A percentile compares a stretch with the other conserved stretches of the same genome.
These are phyloP conservation scores for Calonectria naviculata DNA, from an alignment of 2,329 filamentous ascomycete species.

Conservation along the genomic window DNA sequence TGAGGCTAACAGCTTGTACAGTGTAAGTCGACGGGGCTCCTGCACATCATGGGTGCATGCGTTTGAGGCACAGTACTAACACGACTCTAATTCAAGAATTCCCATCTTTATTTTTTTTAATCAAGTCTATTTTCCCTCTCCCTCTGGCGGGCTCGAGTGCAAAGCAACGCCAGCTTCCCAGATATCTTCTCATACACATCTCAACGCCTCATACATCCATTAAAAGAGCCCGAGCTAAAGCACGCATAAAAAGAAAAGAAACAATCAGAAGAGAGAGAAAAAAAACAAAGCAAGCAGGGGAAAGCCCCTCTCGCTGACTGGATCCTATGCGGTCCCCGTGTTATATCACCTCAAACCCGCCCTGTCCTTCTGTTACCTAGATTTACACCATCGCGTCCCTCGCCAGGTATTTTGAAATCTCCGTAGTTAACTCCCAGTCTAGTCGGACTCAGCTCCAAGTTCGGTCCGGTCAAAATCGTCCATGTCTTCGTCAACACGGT, in stretches of 20 bases:
- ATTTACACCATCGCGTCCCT: not conserved
- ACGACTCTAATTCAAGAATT: not conserved
- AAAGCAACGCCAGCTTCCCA: slow-evolving; percentile 18
- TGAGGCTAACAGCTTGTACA: not conserved
- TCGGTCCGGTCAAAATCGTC: slow-evolving; percentile 56
- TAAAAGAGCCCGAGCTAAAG: slow-evolving; percentile 4
- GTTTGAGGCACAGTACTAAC: not conserved
- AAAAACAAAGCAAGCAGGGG: not conserved
- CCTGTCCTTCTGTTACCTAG: not conserved
- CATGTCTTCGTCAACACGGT: slow-evolving; percentile 59
- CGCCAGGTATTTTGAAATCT: slow-evolving; percentile 36
- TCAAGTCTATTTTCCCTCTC: slow-evolving; percentile 3
- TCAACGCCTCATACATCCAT: slow-evolving; percentile 22
- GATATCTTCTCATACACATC: slow-evolving; percentile 15
- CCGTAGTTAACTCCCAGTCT: not conserved
- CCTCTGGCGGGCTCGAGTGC: slow-evolving; percentile 7
- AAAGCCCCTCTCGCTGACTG: not conserved
- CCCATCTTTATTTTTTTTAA: not conserved
- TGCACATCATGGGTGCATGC: not conserved
- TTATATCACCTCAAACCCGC: slow-evolving; percentile 9
- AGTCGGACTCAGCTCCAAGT: slow-evolving; percentile 49
- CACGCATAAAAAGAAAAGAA: not conserved
- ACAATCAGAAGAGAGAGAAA: not conserved
- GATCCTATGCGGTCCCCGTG: slow-evolving; percentile 8
- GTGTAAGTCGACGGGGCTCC: not conserved